phyloP scores from a whole-genome alignment of 345 rosid genomes.

The Euclidium syriacum region DNA sequence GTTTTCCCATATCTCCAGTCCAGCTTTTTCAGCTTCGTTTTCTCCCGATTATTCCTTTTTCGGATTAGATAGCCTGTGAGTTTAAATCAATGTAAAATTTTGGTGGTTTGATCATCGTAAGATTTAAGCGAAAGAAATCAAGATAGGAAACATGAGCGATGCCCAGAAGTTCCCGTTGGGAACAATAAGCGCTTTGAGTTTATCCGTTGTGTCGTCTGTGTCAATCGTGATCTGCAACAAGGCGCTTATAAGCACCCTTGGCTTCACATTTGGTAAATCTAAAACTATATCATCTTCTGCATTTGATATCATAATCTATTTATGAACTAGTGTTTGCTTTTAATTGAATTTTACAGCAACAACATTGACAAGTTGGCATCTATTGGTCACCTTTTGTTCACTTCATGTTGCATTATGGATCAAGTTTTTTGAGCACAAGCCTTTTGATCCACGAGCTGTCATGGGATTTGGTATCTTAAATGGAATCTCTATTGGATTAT shows the following conservation, averaged over 20 bases:
- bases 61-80: background rate
- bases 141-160: constrained; percentile 50
- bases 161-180: constrained; percentile 75
- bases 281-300: background rate
- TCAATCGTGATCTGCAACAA: constrained; percentile 92
- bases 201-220: constrained; percentile 84
- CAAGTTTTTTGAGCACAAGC: constrained; percentile 88
- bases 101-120: constrained; percentile 18
- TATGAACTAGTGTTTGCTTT: background rate
- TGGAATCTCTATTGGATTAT: constrained; percentile 83
- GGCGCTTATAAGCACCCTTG: constrained; percentile 80
- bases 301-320: background rate
- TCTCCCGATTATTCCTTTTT: background rate
- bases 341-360: constrained; percentile 55
- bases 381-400: constrained; percentile 84
- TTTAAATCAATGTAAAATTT: background rate
- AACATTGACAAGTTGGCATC: constrained; percentile 96
- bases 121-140: constrained; percentile 28
- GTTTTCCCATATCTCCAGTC: background rate
- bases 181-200: constrained; percentile 69
- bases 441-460: constrained; percentile 90
- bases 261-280: constrained; percentile 89
- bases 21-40: background rate
- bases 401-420: constrained; percentile 87
- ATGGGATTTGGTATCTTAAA: constrained; percentile 91